A percentile compares a stretch with the other conserved stretches of the same genome.
Conservation (phyloP, 1,284 basidiomycete species). For the Ceraceosorus guamensis region DNA sequence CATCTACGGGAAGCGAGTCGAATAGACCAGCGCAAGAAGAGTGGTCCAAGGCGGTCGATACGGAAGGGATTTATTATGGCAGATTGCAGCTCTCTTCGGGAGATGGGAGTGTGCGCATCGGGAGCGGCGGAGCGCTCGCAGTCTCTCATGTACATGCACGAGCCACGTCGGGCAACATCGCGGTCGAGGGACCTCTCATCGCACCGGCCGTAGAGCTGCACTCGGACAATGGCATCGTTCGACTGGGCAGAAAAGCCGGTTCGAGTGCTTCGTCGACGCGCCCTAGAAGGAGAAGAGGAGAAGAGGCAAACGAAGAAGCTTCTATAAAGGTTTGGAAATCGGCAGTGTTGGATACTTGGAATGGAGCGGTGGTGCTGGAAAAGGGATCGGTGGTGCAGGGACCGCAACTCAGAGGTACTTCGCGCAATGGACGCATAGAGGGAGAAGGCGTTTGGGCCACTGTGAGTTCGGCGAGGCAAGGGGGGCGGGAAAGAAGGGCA, state of each 20-base stretch:
- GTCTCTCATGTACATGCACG: neutral
- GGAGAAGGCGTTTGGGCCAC: neutral
- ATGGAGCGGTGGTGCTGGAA: neutral
- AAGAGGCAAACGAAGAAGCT: neutral
- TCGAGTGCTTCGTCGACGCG: no score
- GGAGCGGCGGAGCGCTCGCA: neutral
- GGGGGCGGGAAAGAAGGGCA: no score
- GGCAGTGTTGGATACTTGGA: neutral
- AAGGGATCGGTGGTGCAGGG: neutral
- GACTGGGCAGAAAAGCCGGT: neutral
- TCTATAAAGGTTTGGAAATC: neutral
- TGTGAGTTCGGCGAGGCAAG: neutral
- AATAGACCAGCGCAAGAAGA: neutral
- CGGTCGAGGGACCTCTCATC: neutral
- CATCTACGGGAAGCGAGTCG: neutral
- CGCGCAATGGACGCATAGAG: slow-evolving; percentile 3
- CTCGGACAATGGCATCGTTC: slow-evolving; percentile 1
- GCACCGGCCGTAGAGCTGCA: slow-evolving; percentile 1
- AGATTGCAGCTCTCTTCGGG: neutral
- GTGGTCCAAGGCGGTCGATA: neutral
- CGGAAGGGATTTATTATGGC: neutral
- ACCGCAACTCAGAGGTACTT: neutral
- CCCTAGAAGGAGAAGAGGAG: no score
- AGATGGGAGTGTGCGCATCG: neutral
- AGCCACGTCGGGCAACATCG: slow-evolving; percentile 2